phyloP scores from a whole-genome alignment of 306 rosid species.

The Sechiopsis laciniata region DNA sequence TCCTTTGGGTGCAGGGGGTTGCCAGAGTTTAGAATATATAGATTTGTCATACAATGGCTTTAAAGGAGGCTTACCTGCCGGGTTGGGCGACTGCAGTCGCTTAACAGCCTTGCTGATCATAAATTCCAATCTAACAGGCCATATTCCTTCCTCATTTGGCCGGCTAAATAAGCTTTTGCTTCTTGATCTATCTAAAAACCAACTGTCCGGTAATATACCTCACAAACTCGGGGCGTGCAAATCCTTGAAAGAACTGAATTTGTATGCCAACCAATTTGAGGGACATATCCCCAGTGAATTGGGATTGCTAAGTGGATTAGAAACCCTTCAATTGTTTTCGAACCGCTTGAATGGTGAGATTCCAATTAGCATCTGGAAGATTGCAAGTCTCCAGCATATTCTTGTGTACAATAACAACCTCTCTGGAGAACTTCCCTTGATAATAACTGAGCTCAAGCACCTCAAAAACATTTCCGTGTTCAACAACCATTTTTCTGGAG shows the following conservation, averaged over 20 bases:
- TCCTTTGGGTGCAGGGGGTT: conserved; percentile 40
- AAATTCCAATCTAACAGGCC: conserved; percentile 43
- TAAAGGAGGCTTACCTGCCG: conserved; percentile 51
- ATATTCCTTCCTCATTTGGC: conserved; percentile 63
- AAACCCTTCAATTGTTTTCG: conserved; percentile 44
- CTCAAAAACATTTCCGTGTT: conserved; percentile 55
- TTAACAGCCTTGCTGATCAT: conserved; percentile 32
- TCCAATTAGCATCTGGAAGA: conserved; percentile 80
- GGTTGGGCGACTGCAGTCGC: conserved; percentile 57
- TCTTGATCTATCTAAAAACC: conserved; percentile 47
- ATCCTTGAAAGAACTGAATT: conserved; percentile 41
- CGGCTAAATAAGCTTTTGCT: conserved; percentile 31
- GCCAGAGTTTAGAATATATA: conserved; percentile 34
- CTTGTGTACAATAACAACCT: conserved; percentile 59
- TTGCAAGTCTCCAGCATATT: conserved; percentile 48
- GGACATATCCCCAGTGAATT: conserved; percentile 66
- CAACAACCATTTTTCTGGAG: conserved; percentile 63
- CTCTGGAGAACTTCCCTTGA: conserved; percentile 59
- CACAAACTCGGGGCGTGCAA: conserved; percentile 55
- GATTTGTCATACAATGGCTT: conserved; percentile 55
- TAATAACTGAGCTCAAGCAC: conserved; percentile 59
- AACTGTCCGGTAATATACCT: conserved; percentile 62
- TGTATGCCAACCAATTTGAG: conserved; percentile 57
- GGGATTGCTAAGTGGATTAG: conserved; percentile 46
- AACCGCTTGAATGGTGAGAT: conserved; percentile 62